phyloP scores from a whole-genome alignment of 345 rosid genomes.

The Murraya paniculata region DNA sequence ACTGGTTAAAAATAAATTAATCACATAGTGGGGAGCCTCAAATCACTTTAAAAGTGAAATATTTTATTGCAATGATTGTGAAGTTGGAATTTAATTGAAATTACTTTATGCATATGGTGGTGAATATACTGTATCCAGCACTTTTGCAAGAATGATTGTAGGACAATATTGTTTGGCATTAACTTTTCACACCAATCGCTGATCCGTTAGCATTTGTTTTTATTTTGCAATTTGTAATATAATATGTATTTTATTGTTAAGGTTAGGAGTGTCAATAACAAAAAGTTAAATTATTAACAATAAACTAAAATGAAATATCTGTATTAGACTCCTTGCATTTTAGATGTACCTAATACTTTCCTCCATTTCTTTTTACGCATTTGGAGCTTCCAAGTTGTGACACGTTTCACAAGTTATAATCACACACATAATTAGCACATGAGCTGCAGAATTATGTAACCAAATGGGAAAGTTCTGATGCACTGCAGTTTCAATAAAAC shows the following conservation, averaged over 20 bases:
- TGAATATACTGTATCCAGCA: not conserved
- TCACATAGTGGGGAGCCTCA: not conserved
- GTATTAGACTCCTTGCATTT: no score
- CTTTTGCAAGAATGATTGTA: not conserved
- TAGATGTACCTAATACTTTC: not conserved
- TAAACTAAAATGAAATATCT: no score
- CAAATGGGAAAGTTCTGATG: not conserved
- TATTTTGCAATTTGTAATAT: no score
- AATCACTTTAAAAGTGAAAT: not conserved
- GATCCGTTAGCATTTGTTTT: no score
- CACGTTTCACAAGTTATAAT: not conserved
- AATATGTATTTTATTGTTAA: no score
- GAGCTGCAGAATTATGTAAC: not conserved
- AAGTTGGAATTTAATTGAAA: not conserved
- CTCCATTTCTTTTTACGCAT: not conserved
- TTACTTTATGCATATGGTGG: not conserved
- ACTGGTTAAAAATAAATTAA: not conserved
- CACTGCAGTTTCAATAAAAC: not conserved
- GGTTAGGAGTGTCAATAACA: no score
- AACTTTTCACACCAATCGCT: no score
- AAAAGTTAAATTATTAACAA: no score
- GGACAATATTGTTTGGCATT: not conserved
- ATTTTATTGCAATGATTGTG: not conserved
- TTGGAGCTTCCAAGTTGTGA: not conserved
- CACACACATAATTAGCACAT: not conserved